Conservation (phyloP, 768 basidiomycete species). For the Auriscalpium microsporum region DNA sequence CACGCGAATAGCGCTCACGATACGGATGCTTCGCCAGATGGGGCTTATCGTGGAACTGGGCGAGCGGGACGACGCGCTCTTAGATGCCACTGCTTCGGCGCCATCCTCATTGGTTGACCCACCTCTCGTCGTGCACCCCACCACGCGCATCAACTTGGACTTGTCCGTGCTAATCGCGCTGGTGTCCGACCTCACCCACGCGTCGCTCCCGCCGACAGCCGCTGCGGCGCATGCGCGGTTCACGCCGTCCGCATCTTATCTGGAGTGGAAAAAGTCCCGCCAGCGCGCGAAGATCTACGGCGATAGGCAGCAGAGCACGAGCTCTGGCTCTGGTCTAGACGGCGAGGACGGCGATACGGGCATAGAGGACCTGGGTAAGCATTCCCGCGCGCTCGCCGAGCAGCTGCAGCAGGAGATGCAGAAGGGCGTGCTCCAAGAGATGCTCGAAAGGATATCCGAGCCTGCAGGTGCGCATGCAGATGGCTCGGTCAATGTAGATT, state of each 20-base stretch:
- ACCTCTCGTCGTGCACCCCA: constrained; percentile 34
- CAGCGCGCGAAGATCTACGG: constrained; percentile 9
- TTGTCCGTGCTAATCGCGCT: constrained; percentile 80
- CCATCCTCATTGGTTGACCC: neutral
- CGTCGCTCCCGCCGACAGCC: constrained; percentile 45
- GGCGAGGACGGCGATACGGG: neutral
- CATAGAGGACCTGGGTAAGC: constrained; percentile 23
- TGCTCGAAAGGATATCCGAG: constrained; percentile 38
- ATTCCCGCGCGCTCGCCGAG: constrained; percentile 60
- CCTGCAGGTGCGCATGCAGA: neutral
- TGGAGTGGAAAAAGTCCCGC: constrained; percentile 47
- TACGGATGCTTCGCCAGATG: constrained; percentile 47
- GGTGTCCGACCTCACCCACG: constrained; percentile 74
- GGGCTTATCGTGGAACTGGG: constrained; percentile 64
- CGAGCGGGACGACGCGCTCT: constrained; percentile 31
- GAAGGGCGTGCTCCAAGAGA: constrained; percentile 51
- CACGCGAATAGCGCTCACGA: constrained; percentile 52
- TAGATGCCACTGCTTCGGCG: constrained; percentile 1
- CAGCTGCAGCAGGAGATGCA: constrained; percentile 74
- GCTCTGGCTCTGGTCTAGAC: constrained; percentile 17
- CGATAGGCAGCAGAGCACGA: constrained; percentile 2
- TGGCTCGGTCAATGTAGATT: constrained; percentile 32
- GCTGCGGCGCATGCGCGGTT: constrained; percentile 60
- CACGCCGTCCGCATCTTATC: constrained; percentile 46
- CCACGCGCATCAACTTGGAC: constrained; percentile 65